Evolutionary conservation across 1,139 yeast species (phyloP).

Genomic region (Arxiozyma slooffiae): DNA sequence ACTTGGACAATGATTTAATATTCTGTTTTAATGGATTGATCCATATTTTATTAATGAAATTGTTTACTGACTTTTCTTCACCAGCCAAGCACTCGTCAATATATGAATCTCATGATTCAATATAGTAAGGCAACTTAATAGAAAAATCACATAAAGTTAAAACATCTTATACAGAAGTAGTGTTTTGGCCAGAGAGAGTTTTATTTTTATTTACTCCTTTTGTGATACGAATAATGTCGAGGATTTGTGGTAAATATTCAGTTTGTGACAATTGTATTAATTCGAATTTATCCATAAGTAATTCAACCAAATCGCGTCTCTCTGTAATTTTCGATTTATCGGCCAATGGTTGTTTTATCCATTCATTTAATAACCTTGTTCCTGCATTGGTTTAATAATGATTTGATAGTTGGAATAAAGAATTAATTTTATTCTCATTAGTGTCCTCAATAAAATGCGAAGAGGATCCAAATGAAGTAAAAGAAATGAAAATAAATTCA

Average conservation of each 20-base stretch:
- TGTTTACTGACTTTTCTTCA: constrained; percentile 15
- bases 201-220: constrained; percentile 53
- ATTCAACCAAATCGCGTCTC: constrained; percentile 66
- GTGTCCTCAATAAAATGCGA: constrained; percentile 22
- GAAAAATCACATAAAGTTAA: constrained; percentile 81
- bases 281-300: constrained; percentile 59
- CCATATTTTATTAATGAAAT: constrained; percentile 46
- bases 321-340: constrained; percentile 46
- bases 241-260: constrained; percentile 61
- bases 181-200: constrained; percentile 13
- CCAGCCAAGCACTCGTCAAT: constrained; percentile 28
- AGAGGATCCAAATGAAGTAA: constrained; percentile 8
- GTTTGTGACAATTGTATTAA: constrained; percentile 57
- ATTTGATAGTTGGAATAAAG: constrained; percentile 74
- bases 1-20: constrained; percentile 47
- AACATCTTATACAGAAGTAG: constrained; percentile 59
- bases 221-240: constrained; percentile 69
- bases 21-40: constrained; percentile 44
- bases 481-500: constrained; percentile 53
- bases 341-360: constrained; percentile 93
- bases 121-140: constrained; percentile 56
- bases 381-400: constrained; percentile 85
- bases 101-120: constrained; percentile 41
- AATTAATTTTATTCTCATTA: constrained; percentile 42
- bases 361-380: constrained; percentile 71